Percentiles rank a stretch among this genome's conserved stretches.
These are phyloP conservation scores for Neofusicoccum ribis DNA, from an alignment of 2,329 filamentous ascomycete genomes.

Conservation along the genomic window DNA sequence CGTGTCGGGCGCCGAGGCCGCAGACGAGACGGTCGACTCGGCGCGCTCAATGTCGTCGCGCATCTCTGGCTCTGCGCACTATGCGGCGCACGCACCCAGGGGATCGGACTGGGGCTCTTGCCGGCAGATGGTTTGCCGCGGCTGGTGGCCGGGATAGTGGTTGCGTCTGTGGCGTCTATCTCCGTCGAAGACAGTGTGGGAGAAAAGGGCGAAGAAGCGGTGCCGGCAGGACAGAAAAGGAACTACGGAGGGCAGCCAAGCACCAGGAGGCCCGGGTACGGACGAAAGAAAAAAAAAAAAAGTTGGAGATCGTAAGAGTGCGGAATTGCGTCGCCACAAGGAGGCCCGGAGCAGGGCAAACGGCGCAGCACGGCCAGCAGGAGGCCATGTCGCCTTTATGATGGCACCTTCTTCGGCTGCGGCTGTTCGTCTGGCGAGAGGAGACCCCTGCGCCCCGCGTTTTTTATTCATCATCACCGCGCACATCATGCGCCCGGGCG, in stretches of 20 bases:
- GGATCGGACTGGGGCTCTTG: no score
- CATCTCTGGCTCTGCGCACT: neutral
- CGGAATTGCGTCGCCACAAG: neutral
- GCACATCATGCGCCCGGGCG: neutral
- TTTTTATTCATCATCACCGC: neutral
- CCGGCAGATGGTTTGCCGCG: no score
- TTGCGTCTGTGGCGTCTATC: neutral
- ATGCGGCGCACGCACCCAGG: no score
- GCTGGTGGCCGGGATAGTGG: neutral
- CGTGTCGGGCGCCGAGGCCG: neutral
- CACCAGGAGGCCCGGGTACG: neutral
- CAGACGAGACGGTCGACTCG: conserved; percentile 3
- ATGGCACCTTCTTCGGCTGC: neutral
- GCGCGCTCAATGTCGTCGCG: conserved; percentile 15
- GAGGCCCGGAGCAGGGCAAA: neutral
- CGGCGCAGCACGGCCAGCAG: neutral
- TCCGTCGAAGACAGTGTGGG: no score
- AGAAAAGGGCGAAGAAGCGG: no score
- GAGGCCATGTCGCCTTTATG: neutral
- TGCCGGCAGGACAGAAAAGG: no score
- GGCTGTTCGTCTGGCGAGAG: neutral
- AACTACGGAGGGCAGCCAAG: neutral
- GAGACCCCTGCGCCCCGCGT: neutral
- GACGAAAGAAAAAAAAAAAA: neutral
- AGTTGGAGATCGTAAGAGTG: neutral